Percentiles rank a stretch among this genome's conserved stretches.
Evolutionary conservation across 1,284 basidiomycete genomes (phyloP).

Genomic region (Cryptococcus amylolentus): DNA sequence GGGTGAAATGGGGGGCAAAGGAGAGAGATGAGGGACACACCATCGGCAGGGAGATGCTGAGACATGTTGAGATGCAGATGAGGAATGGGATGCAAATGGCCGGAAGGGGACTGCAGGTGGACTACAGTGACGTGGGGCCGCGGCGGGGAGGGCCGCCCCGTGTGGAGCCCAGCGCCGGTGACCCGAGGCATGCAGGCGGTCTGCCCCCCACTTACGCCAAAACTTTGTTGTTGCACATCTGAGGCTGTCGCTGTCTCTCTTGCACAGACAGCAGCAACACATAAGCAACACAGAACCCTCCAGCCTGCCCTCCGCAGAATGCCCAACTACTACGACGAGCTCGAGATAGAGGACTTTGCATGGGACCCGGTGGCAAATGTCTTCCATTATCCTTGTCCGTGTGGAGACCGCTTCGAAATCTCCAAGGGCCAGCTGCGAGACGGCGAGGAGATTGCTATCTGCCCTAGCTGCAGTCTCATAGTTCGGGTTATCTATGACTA

Average conservation of each 20-base stretch:
- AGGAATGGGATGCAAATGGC: background rate
- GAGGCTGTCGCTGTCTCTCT: too few relatives aligned
- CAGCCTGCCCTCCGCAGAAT: slow-evolving; percentile 10
- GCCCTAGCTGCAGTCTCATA: slow-evolving; percentile 91
- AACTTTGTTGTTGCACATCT: too few relatives aligned
- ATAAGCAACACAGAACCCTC: background rate
- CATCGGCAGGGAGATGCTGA: slow-evolving; percentile 6
- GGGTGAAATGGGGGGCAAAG: background rate
- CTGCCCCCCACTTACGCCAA: too few relatives aligned
- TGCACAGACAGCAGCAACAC: background rate
- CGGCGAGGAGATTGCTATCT: slow-evolving; percentile 94
- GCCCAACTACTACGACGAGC: slow-evolving; percentile 50
- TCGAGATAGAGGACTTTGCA: slow-evolving; percentile 93
- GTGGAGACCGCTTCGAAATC: slow-evolving; percentile 98
- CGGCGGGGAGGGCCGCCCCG: too few relatives aligned
- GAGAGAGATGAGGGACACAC: slow-evolving; percentile 1
- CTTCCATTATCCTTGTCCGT: slow-evolving; percentile 96
- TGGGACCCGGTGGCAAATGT: slow-evolving; percentile 81
- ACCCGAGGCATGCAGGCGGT: too few relatives aligned
- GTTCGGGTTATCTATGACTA: slow-evolving; percentile 94
- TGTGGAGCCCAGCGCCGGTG: too few relatives aligned
- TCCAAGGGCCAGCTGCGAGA: slow-evolving; percentile 78
- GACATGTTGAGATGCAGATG: background rate
- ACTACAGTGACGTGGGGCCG: background rate
- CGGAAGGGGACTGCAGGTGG: background rate